A percentile compares a stretch with the other conserved stretches of the same genome.
Conservation (phyloP, 1,139 yeast genomes). For the Suhomyces ambrosiae region DNA sequence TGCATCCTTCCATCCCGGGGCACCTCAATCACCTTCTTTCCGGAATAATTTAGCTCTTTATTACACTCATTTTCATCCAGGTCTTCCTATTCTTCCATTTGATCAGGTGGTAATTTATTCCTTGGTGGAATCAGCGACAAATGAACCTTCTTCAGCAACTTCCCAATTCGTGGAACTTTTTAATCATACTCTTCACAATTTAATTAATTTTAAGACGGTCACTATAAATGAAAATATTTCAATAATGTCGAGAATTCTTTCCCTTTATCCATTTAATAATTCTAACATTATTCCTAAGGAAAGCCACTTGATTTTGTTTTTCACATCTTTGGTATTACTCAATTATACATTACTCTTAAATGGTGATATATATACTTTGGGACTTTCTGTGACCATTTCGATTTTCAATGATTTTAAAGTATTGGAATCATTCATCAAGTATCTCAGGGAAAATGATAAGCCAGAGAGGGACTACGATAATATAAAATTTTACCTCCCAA, state of each 20-base stretch:
- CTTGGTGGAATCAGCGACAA: constrained; percentile 15
- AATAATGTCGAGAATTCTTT: constrained; percentile 44
- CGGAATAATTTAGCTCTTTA: constrained; percentile 36
- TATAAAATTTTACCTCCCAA: constrained; percentile 46
- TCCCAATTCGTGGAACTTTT: constrained; percentile 49
- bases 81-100: constrained; percentile 60
- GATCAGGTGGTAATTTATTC: constrained; percentile 38
- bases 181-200: constrained; percentile 49
- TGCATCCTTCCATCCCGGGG: too few species aligned
- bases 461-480: constrained; percentile 32
- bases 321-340: constrained; percentile 51
- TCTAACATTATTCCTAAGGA: constrained; percentile 28
- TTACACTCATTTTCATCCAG: constrained; percentile 54
- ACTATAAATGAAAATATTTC: constrained; percentile 34
- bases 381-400: constrained; percentile 54
- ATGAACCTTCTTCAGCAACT: constrained; percentile 6
- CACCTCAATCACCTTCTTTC: constrained; percentile 6
- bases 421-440: constrained; percentile 38
- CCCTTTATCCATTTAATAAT: constrained; percentile 45
- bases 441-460: constrained; percentile 13
- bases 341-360: constrained; percentile 60
- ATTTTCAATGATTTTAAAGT: constrained; percentile 63
- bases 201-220: constrained; percentile 41
- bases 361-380: constrained; percentile 59
- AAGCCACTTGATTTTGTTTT: constrained; percentile 38